Evolutionary conservation across 2,329 filamentous ascomycete genomes (phyloP), one percentile per base, ranked within the genome.

Genomic region (Talaromyces rugulosus): DNA sequence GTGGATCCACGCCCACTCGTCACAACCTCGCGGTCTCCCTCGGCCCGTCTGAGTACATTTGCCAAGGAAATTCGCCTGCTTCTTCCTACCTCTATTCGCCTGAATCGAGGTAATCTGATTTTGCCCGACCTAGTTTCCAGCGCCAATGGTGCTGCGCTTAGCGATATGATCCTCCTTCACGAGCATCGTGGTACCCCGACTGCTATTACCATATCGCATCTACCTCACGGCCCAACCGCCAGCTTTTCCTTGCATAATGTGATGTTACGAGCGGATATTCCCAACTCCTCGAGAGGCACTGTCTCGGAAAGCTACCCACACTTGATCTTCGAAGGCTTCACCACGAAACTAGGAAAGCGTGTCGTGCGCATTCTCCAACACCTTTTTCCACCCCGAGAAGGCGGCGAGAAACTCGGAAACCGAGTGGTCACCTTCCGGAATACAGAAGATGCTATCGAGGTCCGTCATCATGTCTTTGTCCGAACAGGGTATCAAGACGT

Each of bases 351-450:
- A 5, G 95, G 95, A 60, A 83, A 88, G 69, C 85, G 95, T 18
- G 87, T 97, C 16, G 90, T 92, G 58, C 93, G 96, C 74, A 90
- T 98, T 14, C 77, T 99, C 50, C 96, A 98, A 76, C 94, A 99
- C 69, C 80, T 97, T 2, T 99, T 97, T 71, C 95, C 95, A 5
- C 95, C 96, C 0, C 83, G 93, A 59, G 94, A 97, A 70, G 83
- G 86, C 0, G 83, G 87, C 36, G 91, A 88, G 8, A 96, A 96
- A 75, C 82, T 96, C 23, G 94, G 94, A 52, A 96, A 88, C 70
- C 83, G 95, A 66, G 89, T 99, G 0, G 90, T 99, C 9, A 96
- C 91, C 2, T 96, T 96, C 77, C 92, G 94, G 75, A 97, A 96
- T 70, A 90, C 95, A 59, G 92, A 96, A 67, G 86, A 89, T 67